A percentile compares a stretch with the other conserved stretches of the same genome.
Conservation (phyloP, 768 basidiomycete species). For the Pisolithus orientalis region DNA sequence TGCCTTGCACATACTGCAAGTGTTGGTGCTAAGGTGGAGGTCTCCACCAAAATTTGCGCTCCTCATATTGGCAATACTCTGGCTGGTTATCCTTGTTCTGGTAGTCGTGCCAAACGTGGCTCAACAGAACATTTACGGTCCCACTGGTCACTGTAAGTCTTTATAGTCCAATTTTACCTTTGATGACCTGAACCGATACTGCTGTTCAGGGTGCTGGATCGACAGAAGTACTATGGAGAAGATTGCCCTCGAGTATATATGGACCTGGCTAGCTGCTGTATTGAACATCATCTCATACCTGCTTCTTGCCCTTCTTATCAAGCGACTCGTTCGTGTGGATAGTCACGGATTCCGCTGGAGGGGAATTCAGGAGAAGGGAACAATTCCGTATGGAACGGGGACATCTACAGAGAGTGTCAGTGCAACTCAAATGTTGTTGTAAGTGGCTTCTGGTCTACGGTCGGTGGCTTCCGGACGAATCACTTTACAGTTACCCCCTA, state of each 20-base stretch:
- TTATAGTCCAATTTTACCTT: background rate
- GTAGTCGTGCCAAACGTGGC: slow-evolving; percentile 32
- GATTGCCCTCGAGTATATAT: slow-evolving; percentile 45
- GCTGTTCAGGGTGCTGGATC: slow-evolving; percentile 48
- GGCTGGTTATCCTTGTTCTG: slow-evolving; percentile 25
- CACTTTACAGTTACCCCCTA: slow-evolving; percentile 35
- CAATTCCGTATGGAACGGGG: background rate
- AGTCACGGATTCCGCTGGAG: slow-evolving; percentile 20
- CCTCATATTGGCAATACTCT: too few relatives aligned
- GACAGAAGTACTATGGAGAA: slow-evolving; percentile 28
- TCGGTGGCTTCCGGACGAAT: background rate
- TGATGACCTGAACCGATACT: background rate
- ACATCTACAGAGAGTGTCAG: slow-evolving; percentile 17
- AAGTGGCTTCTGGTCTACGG: slow-evolving; percentile 15
- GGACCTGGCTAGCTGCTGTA: slow-evolving; percentile 21
- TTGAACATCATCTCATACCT: slow-evolving; percentile 39
- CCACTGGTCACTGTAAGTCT: slow-evolving; percentile 34
- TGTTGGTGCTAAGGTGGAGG: too few relatives aligned
- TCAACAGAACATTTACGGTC: slow-evolving; percentile 34
- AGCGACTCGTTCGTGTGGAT: slow-evolving; percentile 31
- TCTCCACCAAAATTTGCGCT: too few relatives aligned
- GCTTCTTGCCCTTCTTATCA: slow-evolving; percentile 38
- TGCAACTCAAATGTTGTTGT: slow-evolving; percentile 44
- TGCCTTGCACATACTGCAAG: too few relatives aligned
- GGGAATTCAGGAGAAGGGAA: slow-evolving; percentile 7